A percentile compares a stretch with the other conserved stretches of the same genome.
Evolutionary conservation across 768 basidiomycete genomes (phyloP).

Genomic region (Tremella mesenterica): DNA sequence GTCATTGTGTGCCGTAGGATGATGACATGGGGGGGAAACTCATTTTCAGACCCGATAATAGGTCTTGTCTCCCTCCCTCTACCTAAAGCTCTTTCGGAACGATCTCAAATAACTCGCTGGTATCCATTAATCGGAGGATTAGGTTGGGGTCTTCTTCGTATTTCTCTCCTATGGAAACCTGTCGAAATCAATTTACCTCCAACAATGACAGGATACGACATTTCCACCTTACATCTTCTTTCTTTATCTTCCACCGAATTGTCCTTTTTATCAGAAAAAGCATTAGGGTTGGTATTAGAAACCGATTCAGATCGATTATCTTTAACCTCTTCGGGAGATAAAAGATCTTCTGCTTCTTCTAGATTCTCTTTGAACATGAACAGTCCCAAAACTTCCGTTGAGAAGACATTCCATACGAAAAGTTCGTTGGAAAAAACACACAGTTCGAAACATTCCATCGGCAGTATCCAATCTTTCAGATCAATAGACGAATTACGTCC

Average conservation of each 20-base stretch:
- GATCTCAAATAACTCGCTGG: conserved; percentile 35
- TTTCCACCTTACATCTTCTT: conserved; percentile 35
- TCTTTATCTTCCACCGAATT: conserved; percentile 17
- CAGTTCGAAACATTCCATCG: no score
- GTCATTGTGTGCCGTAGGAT: no score
- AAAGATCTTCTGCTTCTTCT: no score
- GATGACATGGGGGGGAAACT: no score
- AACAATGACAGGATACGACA: conserved; percentile 38
- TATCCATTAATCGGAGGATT: conserved; percentile 41
- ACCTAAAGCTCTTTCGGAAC: conserved; percentile 25
- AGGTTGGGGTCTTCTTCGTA: conserved; percentile 39
- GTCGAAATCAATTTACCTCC: conserved; percentile 39
- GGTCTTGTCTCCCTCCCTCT: conserved; percentile 36
- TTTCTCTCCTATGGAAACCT: conserved; percentile 44
- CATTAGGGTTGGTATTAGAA: conserved; percentile 27
- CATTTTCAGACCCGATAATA: conserved; percentile 34
- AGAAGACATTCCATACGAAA: no score
- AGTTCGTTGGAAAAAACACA: no score
- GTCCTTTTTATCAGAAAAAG: conserved; percentile 8
- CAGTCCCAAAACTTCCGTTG: not conserved
- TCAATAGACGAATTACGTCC: no score
- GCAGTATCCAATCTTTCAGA: no score
- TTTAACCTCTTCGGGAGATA: not conserved
- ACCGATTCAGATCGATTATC: conserved; percentile 29
- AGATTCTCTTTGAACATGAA: no score